Percentiles rank a stretch among this genome's conserved stretches.
These are phyloP conservation scores for Alternaria rosae DNA, from an alignment of 2,329 filamentous ascomycete species.

Conservation along the genomic window DNA sequence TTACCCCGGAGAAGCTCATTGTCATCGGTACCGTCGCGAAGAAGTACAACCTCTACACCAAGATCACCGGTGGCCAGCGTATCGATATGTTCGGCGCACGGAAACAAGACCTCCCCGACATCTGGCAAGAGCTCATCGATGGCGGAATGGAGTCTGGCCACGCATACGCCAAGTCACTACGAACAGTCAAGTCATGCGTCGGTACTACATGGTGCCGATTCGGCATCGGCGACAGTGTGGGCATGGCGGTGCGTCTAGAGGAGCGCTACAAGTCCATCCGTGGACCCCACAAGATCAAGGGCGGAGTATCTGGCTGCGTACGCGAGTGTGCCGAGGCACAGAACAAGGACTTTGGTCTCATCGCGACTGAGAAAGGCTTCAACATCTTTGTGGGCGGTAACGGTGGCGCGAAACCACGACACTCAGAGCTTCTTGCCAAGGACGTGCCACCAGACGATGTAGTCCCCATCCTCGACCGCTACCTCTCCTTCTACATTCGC, in stretches of 20 bases:
- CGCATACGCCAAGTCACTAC: conserved; percentile 86
- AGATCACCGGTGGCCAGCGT: conserved; percentile 89
- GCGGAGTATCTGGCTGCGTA: conserved; percentile 89
- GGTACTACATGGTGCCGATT: conserved; percentile 91
- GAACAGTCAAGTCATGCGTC: conserved; percentile 91
- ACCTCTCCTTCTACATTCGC: conserved; percentile 92
- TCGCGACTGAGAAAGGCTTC: conserved; percentile 91
- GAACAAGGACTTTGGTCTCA: conserved; percentile 91
- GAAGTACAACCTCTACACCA: conserved; percentile 85
- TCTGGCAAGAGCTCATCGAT: conserved; percentile 81
- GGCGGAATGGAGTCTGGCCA: conserved; percentile 91
- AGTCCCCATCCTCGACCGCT: conserved; percentile 83
- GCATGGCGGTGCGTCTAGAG: conserved; percentile 86
- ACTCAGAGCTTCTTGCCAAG: conserved; percentile 83
- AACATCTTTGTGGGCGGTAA: conserved; percentile 93
- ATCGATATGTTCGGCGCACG: conserved; percentile 93
- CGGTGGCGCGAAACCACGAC: conserved; percentile 82
- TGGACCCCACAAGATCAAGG: conserved; percentile 90
- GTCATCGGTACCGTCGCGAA: conserved; percentile 84
- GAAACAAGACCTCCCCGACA: conserved; percentile 83
- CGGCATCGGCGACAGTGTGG: conserved; percentile 87
- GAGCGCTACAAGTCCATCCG: conserved; percentile 92
- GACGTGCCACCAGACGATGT: conserved; percentile 85
- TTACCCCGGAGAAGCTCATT: conserved; percentile 85
- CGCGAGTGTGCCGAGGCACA: conserved; percentile 91